Evolutionary conservation across 202 grass and related monocot species (phyloP), one percentile per base, ranked within the genome.

Genomic region (Sporobolus alterniflorus): DNA sequence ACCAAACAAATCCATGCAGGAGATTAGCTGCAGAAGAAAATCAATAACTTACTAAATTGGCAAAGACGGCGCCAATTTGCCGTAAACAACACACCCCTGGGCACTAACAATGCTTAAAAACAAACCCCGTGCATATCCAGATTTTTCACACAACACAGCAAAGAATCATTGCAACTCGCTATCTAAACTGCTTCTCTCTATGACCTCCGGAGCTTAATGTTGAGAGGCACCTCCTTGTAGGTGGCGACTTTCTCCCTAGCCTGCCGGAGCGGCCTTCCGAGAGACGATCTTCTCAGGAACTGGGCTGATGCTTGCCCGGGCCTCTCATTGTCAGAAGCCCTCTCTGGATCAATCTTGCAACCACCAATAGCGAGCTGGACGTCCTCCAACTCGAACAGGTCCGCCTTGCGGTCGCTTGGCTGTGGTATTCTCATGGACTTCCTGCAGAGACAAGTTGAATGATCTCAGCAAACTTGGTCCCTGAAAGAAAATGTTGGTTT

Each of bases 141-240:
- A n/a, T n/a, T n/a, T n/a, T n/a, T n/a, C n/a, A n/a, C n/a, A n/a
- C n/a, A n/a, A n/a, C n/a, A n/a, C n/a, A n/a, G 33, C 71, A 85
- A 85, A 67, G 41, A 77, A 82, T 50, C 14, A 39, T 57, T 75
- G 64, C 82, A 70, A 36, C 21, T 10, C 29, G 13, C 21, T 48
- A 44, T 31, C 40, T 72, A 34, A 47, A 5, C 11, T 33, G 4
- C 8, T 43, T 49, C 14, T 36, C 48, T 46, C 75, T 79, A 87
- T 29, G 88, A 44, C 63, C 92, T 84, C 79, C 85, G 83, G 48
- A 89, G 81, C 71, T 94, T 91, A 50, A 89, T 73, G 57, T 94
- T 91, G 31, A 94, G 67, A 51, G 81, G 81, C 73, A 68, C 66
- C 75, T 91, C 92, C 77, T 91, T 94, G 81, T 91, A 89, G 61